Evolutionary conservation across 2,329 filamentous ascomycete genomes (phyloP).

Genomic region (Fusarium mundagurra): DNA sequence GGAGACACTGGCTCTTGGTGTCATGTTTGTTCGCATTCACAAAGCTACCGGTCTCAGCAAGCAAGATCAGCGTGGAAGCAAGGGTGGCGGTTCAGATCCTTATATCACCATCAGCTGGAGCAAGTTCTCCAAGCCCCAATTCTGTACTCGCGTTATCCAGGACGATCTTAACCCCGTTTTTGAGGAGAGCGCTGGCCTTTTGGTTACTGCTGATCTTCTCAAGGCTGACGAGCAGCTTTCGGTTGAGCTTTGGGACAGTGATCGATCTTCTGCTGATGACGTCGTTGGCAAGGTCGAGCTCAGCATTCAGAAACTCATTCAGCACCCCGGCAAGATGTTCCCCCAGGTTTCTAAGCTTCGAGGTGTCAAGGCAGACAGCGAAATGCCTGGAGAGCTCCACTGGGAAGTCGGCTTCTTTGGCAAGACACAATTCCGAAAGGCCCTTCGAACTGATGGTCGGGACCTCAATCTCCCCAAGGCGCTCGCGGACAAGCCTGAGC

Average conservation of each 20-base stretch:
- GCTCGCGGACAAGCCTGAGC: slow-evolving; percentile 76
- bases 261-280: slow-evolving; percentile 90
- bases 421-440: slow-evolving; percentile 87
- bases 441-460: slow-evolving; percentile 86
- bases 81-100: slow-evolving; percentile 89
- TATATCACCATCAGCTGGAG: slow-evolving; percentile 96
- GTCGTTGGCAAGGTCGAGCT: slow-evolving; percentile 95
- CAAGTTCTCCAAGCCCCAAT: slow-evolving; percentile 97
- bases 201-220: slow-evolving; percentile 90
- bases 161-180: slow-evolving; percentile 94
- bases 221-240: slow-evolving; percentile 93
- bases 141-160: slow-evolving; percentile 94
- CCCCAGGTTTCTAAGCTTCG: slow-evolving; percentile 84
- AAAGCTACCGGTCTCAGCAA: slow-evolving; percentile 89
- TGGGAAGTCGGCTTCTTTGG: slow-evolving; percentile 98
- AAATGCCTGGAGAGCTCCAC: slow-evolving; percentile 92
- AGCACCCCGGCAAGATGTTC: slow-evolving; percentile 91
- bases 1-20: slow-evolving; percentile 83
- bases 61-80: slow-evolving; percentile 83
- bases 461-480: slow-evolving; percentile 79
- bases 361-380: slow-evolving; percentile 83
- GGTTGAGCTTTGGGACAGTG: slow-evolving; percentile 96
- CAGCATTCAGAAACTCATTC: slow-evolving; percentile 93
- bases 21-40: slow-evolving; percentile 94
- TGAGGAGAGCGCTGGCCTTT: slow-evolving; percentile 84